Evolutionary conservation across 305 asterid species (phyloP), one percentile per base, ranked within the genome.

Genomic region (Fraxinus xanthoxyloides): DNA sequence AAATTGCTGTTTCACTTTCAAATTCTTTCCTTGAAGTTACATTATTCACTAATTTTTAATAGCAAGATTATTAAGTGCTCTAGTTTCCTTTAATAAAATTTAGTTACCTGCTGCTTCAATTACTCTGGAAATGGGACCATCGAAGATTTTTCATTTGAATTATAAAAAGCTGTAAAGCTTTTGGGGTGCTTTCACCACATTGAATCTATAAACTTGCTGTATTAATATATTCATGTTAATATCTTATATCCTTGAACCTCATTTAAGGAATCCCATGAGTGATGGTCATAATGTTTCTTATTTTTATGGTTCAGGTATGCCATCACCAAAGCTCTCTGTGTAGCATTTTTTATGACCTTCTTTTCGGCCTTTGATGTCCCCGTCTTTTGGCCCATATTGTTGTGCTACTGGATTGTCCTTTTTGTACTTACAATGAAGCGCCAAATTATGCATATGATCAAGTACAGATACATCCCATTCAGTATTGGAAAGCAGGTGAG

Each of bases 361-460:
- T 92, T 95, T 79, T 92, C 98, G 48, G 81, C 91, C 86, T 95
- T 93, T 31, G 98, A 95, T 76, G 95, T 95, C 78, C 98, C 97
- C 0, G 98, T 93, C 69, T 95, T 93, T 87, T 93, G 98, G 98
- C 98, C 98, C 40, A 90, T 95, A 82, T 85, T 95, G 77, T 77
- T 95, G 85, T 89, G 89, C 84, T 95, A 95, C 89, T 95, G 98
- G 98, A 78, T 95, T 80, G 97, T 93, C 48, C 95, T 95, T 77
- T 90, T 95, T 75, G 89, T 85, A 77, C 93, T 93, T 12, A 95
- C 98, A 75, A 92, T 95, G 98, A 95, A 89, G 87, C 93, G 97
- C 76, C 98, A 93, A 82, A 90, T 93, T 84, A 86, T 90, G 92
- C 98, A 95, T 88, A 95, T 95, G 98, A 88, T 95, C 59, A 95